Percentiles rank a stretch among this genome's conserved stretches.
phyloP scores from a whole-genome alignment of 2,329 filamentous ascomycete species.

The Pseudocercospora macadamiae region DNA sequence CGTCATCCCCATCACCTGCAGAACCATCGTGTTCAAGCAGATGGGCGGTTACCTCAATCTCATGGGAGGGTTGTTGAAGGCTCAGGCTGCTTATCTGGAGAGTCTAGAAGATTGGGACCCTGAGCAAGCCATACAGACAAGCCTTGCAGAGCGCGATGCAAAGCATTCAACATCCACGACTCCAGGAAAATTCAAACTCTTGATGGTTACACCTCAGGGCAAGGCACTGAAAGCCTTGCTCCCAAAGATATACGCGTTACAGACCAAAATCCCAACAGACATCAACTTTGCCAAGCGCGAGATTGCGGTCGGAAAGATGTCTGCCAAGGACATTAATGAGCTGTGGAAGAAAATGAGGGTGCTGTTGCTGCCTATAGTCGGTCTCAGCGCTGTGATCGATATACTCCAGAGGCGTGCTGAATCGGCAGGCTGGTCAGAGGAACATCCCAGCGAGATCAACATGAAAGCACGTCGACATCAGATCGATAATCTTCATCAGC shows the following conservation, averaged over 20 bases:
- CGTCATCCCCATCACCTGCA: slow-evolving; percentile 67
- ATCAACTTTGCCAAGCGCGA: slow-evolving; percentile 74
- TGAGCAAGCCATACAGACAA: slow-evolving; percentile 11
- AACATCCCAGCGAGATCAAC: slow-evolving; percentile 24
- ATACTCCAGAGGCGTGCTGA: slow-evolving; percentile 69
- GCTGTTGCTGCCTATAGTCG: slow-evolving; percentile 67
- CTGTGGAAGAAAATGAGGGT: slow-evolving; percentile 63
- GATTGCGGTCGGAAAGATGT: slow-evolving; percentile 69
- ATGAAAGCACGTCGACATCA: slow-evolving; percentile 21
- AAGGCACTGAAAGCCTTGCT: slow-evolving; percentile 37
- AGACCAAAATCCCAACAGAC: slow-evolving; percentile 69
- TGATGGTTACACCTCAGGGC: slow-evolving; percentile 29
- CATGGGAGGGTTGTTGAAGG: slow-evolving; percentile 59
- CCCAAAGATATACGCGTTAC: slow-evolving; percentile 51
- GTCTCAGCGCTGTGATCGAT: slow-evolving; percentile 70
- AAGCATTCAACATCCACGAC: slow-evolving; percentile 28
- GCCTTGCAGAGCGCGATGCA: slow-evolving; percentile 22
- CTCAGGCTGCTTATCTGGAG: slow-evolving; percentile 67
- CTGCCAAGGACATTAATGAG: slow-evolving; percentile 64
- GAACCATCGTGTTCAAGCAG: slow-evolving; percentile 66
- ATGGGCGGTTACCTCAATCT: slow-evolving; percentile 60
- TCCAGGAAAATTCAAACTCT: neutral
- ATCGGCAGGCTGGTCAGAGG: slow-evolving; percentile 52
- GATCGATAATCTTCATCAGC: slow-evolving; percentile 58
- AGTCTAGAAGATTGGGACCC: slow-evolving; percentile 63